Percentiles rank a stretch among this genome's conserved stretches.
Evolutionary conservation across 805 yeast genomes (phyloP).

Genomic region (Yueomyces sp.): DNA sequence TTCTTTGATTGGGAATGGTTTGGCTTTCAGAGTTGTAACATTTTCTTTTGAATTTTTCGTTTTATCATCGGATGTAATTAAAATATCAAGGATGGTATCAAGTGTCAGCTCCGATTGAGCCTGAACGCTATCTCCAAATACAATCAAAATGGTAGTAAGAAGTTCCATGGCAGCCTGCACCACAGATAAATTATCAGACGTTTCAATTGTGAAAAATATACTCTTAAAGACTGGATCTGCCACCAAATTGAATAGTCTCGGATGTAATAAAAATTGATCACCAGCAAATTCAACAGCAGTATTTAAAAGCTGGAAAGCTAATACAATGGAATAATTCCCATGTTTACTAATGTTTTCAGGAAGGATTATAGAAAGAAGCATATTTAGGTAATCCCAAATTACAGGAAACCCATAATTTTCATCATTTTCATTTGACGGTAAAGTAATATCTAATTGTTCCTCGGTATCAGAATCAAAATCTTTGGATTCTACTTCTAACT

Average conservation of each 20-base stretch:
- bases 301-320: slow-evolving; percentile 64
- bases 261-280: slow-evolving; percentile 40
- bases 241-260: slow-evolving; percentile 50
- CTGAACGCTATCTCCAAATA: slow-evolving; percentile 52
- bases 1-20: slow-evolving; percentile 45
- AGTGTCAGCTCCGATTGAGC: slow-evolving; percentile 71
- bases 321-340: slow-evolving; percentile 73
- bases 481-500: background rate
- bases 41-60: slow-evolving; percentile 3
- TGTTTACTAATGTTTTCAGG: slow-evolving; percentile 76
- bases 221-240: slow-evolving; percentile 80
- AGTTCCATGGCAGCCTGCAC: slow-evolving; percentile 65
- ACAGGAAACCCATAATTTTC: slow-evolving; percentile 59
- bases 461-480: background rate
- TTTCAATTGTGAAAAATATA: slow-evolving; percentile 65
- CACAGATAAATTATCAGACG: slow-evolving; percentile 53
- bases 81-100: slow-evolving; percentile 46
- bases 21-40: slow-evolving; percentile 8
- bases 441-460: background rate
- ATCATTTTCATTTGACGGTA: slow-evolving; percentile 3
- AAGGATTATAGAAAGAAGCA: slow-evolving; percentile 65
- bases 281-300: slow-evolving; percentile 80
- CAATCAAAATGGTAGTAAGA: slow-evolving; percentile 56
- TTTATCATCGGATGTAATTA: slow-evolving; percentile 19
- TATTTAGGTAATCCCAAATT: slow-evolving; percentile 61